A percentile compares a stretch with the other conserved stretches of the same genome.
Evolutionary conservation across 257 asterid genomes (phyloP).

Genomic region (Solanum habrochaites): DNA sequence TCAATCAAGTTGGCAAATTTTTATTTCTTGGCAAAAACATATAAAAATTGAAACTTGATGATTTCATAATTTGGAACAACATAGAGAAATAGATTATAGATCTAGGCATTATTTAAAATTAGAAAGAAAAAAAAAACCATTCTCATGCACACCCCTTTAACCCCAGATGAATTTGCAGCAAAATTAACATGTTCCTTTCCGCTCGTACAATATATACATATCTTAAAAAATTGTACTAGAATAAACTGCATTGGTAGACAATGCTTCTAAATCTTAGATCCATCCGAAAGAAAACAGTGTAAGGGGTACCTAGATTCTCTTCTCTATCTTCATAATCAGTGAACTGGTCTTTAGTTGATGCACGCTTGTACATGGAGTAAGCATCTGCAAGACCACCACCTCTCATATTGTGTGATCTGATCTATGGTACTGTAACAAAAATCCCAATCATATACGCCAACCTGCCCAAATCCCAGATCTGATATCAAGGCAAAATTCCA

Average conservation of each 20-base stretch:
- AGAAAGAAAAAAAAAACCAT: background rate
- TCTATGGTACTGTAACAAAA: background rate
- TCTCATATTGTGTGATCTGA: constrained; percentile 10
- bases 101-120: background rate
- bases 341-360: constrained; percentile 41
- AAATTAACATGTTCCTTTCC: background rate
- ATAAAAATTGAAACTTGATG: background rate
- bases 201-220: background rate
- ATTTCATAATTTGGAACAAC: background rate
- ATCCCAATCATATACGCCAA: constrained; percentile 17
- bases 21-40: background rate
- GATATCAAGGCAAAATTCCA: background rate
- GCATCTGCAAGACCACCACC: constrained; percentile 36
- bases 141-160: background rate
- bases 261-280: background rate
- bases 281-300: background rate
- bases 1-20: background rate
- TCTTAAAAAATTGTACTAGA: background rate
- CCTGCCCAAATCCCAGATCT: background rate
- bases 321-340: constrained; percentile 24
- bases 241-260: background rate
- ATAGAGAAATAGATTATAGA: background rate
- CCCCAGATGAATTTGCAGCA: background rate
- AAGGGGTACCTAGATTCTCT: constrained; percentile 23
- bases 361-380: constrained; percentile 58